Evolutionary conservation across 176 grass and related monocot species (phyloP).

Genomic region (Carex scoparia): DNA sequence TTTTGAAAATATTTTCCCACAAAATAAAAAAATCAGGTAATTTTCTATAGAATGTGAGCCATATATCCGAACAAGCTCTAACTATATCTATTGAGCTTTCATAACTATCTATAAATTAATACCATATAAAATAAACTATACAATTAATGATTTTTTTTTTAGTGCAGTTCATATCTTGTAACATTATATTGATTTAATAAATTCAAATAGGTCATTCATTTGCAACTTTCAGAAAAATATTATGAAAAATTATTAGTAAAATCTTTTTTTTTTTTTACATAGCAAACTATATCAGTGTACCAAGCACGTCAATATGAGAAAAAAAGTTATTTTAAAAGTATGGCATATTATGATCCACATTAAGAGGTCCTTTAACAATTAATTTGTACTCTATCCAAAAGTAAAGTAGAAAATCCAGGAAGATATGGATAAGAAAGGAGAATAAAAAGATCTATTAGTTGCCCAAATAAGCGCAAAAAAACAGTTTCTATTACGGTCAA

Average conservation of each 20-base stretch:
- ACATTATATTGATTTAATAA: background rate
- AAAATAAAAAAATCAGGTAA: too few relatives aligned
- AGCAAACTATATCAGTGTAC: background rate
- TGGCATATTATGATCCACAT: background rate
- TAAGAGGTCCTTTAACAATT: background rate
- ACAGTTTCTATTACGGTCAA: background rate
- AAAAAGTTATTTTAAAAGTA: background rate
- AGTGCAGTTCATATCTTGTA: background rate
- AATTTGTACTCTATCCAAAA: background rate
- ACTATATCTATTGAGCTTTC: background rate
- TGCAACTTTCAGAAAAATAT: background rate
- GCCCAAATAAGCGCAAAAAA: background rate
- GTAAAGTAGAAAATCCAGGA: background rate
- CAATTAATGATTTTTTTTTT: background rate
- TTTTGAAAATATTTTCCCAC: too few relatives aligned
- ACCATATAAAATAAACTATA: background rate
- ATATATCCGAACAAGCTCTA: too few relatives aligned
- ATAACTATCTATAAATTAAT: background rate
- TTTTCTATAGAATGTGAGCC: too few relatives aligned
- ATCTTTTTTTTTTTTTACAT: background rate
- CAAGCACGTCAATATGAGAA: background rate
- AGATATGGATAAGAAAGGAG: background rate
- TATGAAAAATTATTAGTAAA: background rate
- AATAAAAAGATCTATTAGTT: background rate
- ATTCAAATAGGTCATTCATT: background rate